phyloP scores from a whole-genome alignment of 345 rosid species.

The Camelina hispida region DNA sequence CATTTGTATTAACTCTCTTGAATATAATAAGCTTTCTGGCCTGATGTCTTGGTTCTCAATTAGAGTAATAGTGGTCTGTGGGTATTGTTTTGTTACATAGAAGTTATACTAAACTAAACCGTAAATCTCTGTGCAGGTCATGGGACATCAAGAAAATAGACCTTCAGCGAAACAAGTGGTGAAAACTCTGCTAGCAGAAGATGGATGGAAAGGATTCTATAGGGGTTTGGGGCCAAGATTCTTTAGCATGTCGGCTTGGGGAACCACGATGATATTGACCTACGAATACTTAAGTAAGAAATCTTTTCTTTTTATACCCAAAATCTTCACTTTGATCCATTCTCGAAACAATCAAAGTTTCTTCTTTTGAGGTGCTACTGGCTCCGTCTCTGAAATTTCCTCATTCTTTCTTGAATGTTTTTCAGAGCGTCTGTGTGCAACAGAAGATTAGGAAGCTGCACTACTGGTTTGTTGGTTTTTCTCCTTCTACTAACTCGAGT shows the following conservation, averaged over 20 bases:
- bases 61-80: background rate
- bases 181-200: conserved; percentile 72
- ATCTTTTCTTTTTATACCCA: conserved; percentile 10
- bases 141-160: conserved; percentile 78
- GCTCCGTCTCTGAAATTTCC: conserved; percentile 10
- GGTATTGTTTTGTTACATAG: background rate
- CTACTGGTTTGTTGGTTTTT: conserved; percentile 20
- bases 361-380: conserved; percentile 1
- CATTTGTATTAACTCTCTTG: background rate
- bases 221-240: conserved; percentile 96
- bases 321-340: conserved; percentile 10
- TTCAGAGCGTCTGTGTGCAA: conserved; percentile 80
- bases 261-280: conserved; percentile 94
- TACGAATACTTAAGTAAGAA: conserved; percentile 95
- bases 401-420: conserved; percentile 34
- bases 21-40: background rate
- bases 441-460: conserved; percentile 53
- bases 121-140: conserved; percentile 54
- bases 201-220: conserved; percentile 94
- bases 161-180: conserved; percentile 73
- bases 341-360: background rate
- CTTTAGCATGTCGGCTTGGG: conserved; percentile 99
- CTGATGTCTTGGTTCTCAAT: conserved; percentile 2
- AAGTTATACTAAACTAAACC: background rate
- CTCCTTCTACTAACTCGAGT: conserved; percentile 35